These are phyloP conservation scores for Colletotrichum godetiae DNA, from an alignment of 2,329 filamentous ascomycete species.

Conservation along the genomic window DNA sequence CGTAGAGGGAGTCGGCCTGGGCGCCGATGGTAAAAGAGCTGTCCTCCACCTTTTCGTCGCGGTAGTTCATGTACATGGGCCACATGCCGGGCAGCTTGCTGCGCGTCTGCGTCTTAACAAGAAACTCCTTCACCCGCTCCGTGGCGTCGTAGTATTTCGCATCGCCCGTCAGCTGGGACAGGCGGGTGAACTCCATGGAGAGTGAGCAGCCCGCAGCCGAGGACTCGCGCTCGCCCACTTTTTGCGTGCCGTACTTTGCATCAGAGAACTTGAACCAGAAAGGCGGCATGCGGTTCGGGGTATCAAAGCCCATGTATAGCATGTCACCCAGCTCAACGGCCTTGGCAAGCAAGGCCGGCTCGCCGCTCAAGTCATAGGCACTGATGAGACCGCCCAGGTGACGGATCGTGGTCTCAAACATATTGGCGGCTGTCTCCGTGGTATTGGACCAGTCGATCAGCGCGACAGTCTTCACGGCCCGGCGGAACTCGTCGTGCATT, in stretches of 20 bases:
- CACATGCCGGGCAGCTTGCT: slow-evolving; percentile 80
- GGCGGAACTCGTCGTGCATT: slow-evolving; percentile 64
- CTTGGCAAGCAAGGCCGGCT: slow-evolving; percentile 59
- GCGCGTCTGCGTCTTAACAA: slow-evolving; percentile 72
- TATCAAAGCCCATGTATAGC: slow-evolving; percentile 65
- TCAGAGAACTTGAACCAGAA: slow-evolving; percentile 57
- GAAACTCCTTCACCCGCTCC: slow-evolving; percentile 76
- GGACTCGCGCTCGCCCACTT: slow-evolving; percentile 50
- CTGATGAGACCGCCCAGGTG: slow-evolving; percentile 64
- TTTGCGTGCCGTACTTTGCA: slow-evolving; percentile 51
- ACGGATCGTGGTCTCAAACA: slow-evolving; percentile 73
- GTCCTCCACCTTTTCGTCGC: slow-evolving; percentile 57
- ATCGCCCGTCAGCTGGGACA: slow-evolving; percentile 79
- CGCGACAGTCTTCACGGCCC: slow-evolving; percentile 61
- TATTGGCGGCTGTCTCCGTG: slow-evolving; percentile 57
- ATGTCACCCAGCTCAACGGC: slow-evolving; percentile 65
- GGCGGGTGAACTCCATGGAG: slow-evolving; percentile 78
- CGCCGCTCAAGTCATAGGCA: slow-evolving; percentile 63
- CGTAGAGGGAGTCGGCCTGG: slow-evolving; percentile 62
- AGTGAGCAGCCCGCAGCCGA: slow-evolving; percentile 70
- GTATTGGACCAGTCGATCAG: slow-evolving; percentile 67
- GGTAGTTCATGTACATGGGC: slow-evolving; percentile 74
- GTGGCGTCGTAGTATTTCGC: slow-evolving; percentile 82
- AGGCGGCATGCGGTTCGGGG: slow-evolving; percentile 62
- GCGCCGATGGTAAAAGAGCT: slow-evolving; percentile 57